These are phyloP conservation scores for Extremus antarcticus DNA, from an alignment of 495 filamentous ascomycete species.

Conservation along the genomic window DNA sequence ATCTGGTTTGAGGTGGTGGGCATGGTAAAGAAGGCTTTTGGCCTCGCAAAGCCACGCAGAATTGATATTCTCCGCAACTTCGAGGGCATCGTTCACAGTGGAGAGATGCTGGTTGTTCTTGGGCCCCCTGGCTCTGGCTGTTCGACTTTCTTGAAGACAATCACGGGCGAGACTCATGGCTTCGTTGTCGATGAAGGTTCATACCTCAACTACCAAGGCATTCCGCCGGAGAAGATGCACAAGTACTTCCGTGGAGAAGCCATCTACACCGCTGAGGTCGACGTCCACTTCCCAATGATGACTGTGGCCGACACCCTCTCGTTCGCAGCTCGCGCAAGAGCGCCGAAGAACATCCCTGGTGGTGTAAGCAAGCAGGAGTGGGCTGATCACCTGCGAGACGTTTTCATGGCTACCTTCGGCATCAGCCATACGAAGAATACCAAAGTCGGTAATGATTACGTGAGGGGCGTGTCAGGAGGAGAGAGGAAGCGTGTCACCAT, in stretches of 20 bases:
- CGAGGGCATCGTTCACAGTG: slow-evolving; percentile 59
- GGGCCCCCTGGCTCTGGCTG: slow-evolving; percentile 62
- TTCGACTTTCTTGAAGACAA: slow-evolving; percentile 62
- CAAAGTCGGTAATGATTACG: slow-evolving; percentile 33
- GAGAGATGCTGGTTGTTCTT: slow-evolving; percentile 73
- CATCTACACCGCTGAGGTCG: slow-evolving; percentile 37
- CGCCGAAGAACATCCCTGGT: slow-evolving; percentile 29
- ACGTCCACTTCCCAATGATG: slow-evolving; percentile 34
- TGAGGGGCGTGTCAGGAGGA: slow-evolving; percentile 33
- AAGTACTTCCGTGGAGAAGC: slow-evolving; percentile 35
- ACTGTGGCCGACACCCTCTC: slow-evolving; percentile 31
- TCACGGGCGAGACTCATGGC: slow-evolving; percentile 55
- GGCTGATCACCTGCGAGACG: slow-evolving; percentile 30
- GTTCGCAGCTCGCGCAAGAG: slow-evolving; percentile 32
- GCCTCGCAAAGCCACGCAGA: slow-evolving; percentile 43
- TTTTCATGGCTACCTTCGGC: slow-evolving; percentile 36
- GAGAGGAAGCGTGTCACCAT: slow-evolving; percentile 36
- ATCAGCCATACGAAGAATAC: slow-evolving; percentile 35
- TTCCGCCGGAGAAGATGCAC: slow-evolving; percentile 31
- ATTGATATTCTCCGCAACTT: slow-evolving; percentile 64
- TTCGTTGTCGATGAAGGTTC: slow-evolving; percentile 32
- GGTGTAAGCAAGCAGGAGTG: slow-evolving; percentile 22
- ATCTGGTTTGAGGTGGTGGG: slow-evolving; percentile 27
- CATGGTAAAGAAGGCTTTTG: slow-evolving; percentile 31
- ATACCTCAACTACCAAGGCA: slow-evolving; percentile 34